Evolutionary conservation across 441 rosid genomes (phyloP).

Genomic region (Breynia disticha): DNA sequence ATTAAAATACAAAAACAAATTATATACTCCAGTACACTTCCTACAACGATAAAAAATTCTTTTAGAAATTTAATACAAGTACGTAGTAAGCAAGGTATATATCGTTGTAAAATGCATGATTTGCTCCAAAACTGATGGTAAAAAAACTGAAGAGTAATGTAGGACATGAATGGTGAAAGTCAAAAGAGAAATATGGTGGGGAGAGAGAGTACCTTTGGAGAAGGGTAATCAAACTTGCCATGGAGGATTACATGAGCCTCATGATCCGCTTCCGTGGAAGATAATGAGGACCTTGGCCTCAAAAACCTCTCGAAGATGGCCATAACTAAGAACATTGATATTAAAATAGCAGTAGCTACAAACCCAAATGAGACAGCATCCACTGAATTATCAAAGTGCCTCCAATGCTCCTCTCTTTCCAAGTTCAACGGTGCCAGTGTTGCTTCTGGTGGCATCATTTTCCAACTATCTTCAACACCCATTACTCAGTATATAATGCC

Average conservation of each 20-base stretch:
- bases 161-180: no score
- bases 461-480: slow-evolving; percentile 32
- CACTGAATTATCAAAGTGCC: slow-evolving; percentile 64
- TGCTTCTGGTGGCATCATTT: slow-evolving; percentile 16
- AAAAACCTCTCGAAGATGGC: slow-evolving; percentile 81
- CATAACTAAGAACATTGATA: slow-evolving; percentile 91
- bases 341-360: slow-evolving; percentile 91
- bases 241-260: slow-evolving; percentile 42
- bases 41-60: no score
- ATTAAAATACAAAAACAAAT: no score
- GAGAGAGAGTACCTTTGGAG: slow-evolving; percentile 53
- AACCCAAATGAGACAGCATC: slow-evolving; percentile 92
- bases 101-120: no score
- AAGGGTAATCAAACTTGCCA: slow-evolving; percentile 57
- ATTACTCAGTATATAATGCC: slow-evolving; percentile 12
- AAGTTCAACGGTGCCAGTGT: slow-evolving; percentile 21
- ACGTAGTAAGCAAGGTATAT: no score
- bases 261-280: slow-evolving; percentile 20
- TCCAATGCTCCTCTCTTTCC: slow-evolving; percentile 52
- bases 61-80: no score
- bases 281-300: slow-evolving; percentile 33
- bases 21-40: no score
- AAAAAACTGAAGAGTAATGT: no score
- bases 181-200: not conserved
- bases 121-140: no score